A percentile compares a stretch with the other conserved stretches of the same genome.
These are phyloP conservation scores for Zymoseptoria tritici DNA, from an alignment of 2,329 filamentous ascomycete genomes.

Conservation along the genomic window DNA sequence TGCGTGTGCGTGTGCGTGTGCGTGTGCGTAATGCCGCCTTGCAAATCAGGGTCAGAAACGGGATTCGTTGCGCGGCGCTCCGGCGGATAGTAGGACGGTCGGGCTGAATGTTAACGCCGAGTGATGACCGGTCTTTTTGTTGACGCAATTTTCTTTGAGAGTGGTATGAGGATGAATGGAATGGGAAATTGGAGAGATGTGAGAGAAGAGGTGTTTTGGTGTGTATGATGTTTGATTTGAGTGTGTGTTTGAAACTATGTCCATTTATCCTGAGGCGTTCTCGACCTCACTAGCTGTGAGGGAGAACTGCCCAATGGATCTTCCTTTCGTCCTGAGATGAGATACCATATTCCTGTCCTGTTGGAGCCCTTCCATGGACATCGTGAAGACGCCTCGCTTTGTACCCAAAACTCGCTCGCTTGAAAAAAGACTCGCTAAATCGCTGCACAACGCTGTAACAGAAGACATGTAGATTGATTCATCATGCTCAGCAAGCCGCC, in stretches of 20 bases:
- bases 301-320: conserved; percentile 11
- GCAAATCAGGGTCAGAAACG: background rate
- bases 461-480: background rate
- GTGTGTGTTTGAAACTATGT: background rate
- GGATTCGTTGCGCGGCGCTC: background rate
- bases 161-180: background rate
- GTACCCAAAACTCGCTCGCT: conserved; percentile 15
- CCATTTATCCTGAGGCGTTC: conserved; percentile 6
- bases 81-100: background rate
- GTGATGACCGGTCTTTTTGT: background rate
- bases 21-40: background rate
- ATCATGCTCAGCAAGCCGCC: conserved; percentile 30
- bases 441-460: conserved; percentile 16
- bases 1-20: too few relatives aligned
- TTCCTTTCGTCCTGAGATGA: conserved; percentile 16
- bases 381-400: conserved; percentile 14
- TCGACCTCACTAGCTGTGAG: conserved; percentile 6
- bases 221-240: background rate
- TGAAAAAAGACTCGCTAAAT: conserved; percentile 18
- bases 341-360: conserved; percentile 8
- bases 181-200: background rate
- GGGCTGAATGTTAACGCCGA: background rate
- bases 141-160: background rate
- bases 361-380: background rate
- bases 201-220: background rate